Evolutionary conservation across 495 filamentous ascomycete species (phyloP).

Genomic region (Annulohypoxylon nitens): DNA sequence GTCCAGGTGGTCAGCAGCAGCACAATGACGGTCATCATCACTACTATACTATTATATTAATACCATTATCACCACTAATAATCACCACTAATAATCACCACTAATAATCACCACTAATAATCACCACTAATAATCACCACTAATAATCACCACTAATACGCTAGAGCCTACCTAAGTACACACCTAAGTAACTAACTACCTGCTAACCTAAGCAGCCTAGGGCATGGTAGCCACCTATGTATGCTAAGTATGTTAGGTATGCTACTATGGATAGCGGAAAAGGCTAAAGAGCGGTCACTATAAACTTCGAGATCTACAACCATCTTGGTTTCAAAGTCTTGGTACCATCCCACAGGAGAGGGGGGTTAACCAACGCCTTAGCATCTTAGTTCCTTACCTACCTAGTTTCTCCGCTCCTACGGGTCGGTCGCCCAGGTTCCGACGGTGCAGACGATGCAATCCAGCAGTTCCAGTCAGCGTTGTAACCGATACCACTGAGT

Average conservation of each 20-base stretch:
- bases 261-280: too few relatives aligned
- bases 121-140: constrained; percentile 10
- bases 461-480: constrained; percentile 48
- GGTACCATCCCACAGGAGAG: constrained; percentile 30
- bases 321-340: constrained; percentile 46
- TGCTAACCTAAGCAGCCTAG: not conserved
- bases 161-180: not conserved
- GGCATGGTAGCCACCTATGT: too few relatives aligned
- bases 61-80: constrained; percentile 7
- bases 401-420: constrained; percentile 32
- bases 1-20: constrained; percentile 26
- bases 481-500: constrained; percentile 47
- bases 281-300: constrained; percentile 41
- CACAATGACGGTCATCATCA: constrained; percentile 12
- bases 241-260: too few relatives aligned
- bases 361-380: not conserved
- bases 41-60: not conserved
- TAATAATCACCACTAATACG: not conserved
- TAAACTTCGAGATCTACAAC: constrained; percentile 44
- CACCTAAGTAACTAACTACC: too few relatives aligned
- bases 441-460: constrained; percentile 45
- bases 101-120: too few relatives aligned
- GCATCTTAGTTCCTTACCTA: too few relatives aligned
- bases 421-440: constrained; percentile 42
- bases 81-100: too few relatives aligned